These are phyloP conservation scores for Aspergillus sp. DNA, from an alignment of 2,329 filamentous ascomycete species.

Conservation along the genomic window DNA sequence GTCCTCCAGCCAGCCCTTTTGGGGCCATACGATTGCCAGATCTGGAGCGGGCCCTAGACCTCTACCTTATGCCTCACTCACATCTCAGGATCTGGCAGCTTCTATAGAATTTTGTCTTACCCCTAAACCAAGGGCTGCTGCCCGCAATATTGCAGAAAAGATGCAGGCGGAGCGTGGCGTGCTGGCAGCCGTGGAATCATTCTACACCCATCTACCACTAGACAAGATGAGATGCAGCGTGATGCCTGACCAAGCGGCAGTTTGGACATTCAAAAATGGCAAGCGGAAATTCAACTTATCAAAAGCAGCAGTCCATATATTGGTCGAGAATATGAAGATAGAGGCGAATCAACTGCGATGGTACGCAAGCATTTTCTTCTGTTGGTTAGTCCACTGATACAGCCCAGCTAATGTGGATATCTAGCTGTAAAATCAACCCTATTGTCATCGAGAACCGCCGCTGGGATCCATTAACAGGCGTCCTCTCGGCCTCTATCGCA, in stretches of 20 bases:
- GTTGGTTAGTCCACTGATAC: background rate
- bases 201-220: constrained; percentile 40
- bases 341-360: constrained; percentile 21
- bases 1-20: constrained; percentile 49
- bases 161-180: constrained; percentile 47
- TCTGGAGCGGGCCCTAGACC: constrained; percentile 52
- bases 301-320: constrained; percentile 23
- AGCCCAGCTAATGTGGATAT: background rate
- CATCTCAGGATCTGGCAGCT: constrained; percentile 43
- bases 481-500: constrained; percentile 25
- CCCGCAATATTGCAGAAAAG: constrained; percentile 35
- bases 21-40: constrained; percentile 53
- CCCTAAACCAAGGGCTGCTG: constrained; percentile 36
- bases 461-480: constrained; percentile 34
- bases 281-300: constrained; percentile 20
- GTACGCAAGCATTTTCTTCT: constrained; percentile 12
- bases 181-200: constrained; percentile 43
- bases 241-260: constrained; percentile 27
- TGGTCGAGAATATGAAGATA: constrained; percentile 24
- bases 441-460: constrained; percentile 35
- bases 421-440: constrained; percentile 27
- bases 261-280: constrained; percentile 23
- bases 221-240: constrained; percentile 27
- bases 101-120: constrained; percentile 49
- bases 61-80: constrained; percentile 49